Base-by-base conservation (phyloP, 2,329 filamentous ascomycete genomes). In the Aspergillus sp. region DNA sequence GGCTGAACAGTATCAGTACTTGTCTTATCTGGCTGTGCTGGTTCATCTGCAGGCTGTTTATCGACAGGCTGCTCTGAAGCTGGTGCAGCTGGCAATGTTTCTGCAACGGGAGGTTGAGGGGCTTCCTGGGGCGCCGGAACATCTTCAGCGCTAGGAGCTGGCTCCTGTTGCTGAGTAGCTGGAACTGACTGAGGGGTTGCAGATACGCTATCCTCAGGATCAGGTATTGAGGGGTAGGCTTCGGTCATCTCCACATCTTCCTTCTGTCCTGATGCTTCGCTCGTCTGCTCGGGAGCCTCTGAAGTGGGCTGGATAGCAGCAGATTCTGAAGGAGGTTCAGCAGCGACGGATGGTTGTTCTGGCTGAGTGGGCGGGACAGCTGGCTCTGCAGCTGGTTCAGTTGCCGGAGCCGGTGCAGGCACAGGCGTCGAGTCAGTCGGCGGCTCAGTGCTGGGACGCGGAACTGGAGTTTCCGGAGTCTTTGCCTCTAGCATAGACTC, bases 401-500 rank as follows among this genome's bases (percentile, higher is more conserved):
- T 57, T 5, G 54, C 54, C 47, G 65, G 59, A 7, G 63, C 60
- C 42, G 58, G 54, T 44, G 63, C 47, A n/a, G 51, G 39, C 38
- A 52, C 44, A 15, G 51, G 54, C 47, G 55, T 48, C 27, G 62
- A 39, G 42, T 64, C 65, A 41, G 65, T 60, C 15, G 61, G 62
- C 17, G 64, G 62, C 39, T 69, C 66, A 50, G 67, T 52, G 42
- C 62, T 65, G 41, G 66, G 67, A 65, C 76, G 60, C 66, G 71
- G 62, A 68, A 75, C 56, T 63, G 70, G 67, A 54, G 73, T 68
- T 63, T 74, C 73, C 38, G 80, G 77, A 6, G 80, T 79, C 54
- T 80, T 80, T n/a, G 78, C 77, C 41, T 78, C 71, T 27, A 77
- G 68, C 51, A 76, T 80, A 30, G 80, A 80, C 64, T 81, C 81